A percentile compares a stretch with the other conserved stretches of the same genome.
Evolutionary conservation across 306 rosid genomes (phyloP).

Genomic region (Pterocarpus santalinus): DNA sequence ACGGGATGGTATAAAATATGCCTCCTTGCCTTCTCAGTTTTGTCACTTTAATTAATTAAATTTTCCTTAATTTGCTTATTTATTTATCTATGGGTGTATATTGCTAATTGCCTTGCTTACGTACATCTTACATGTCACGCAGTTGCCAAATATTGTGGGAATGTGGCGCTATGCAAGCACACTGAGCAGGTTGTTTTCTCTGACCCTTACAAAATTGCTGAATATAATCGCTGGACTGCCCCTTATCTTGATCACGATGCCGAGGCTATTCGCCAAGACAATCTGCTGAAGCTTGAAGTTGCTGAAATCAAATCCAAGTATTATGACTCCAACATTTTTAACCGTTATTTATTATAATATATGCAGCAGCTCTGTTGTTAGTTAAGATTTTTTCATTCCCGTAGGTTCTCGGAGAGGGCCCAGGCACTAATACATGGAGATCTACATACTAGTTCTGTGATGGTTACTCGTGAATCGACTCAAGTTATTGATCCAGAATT

Average conservation of each 20-base stretch:
- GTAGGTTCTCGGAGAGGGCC: constrained; percentile 75
- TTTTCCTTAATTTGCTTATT: too few species aligned
- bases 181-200: constrained; percentile 95
- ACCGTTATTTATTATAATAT: too few species aligned
- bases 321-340: not conserved
- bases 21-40: constrained; percentile 1
- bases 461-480: constrained; percentile 78
- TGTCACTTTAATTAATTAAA: too few species aligned
- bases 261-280: constrained; percentile 72
- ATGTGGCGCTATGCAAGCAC: constrained; percentile 85
- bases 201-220: constrained; percentile 86
- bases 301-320: constrained; percentile 78
- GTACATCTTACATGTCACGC: constrained; percentile 36
- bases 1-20: constrained; percentile 50
- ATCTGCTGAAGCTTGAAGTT: constrained; percentile 70
- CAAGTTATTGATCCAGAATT: constrained; percentile 89
- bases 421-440: constrained; percentile 86
- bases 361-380: too few species aligned
- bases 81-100: too few species aligned
- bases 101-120: too few species aligned
- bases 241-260: constrained; percentile 77
- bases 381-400: constrained; percentile 2
- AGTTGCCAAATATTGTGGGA: constrained; percentile 92
- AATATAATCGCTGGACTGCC: constrained; percentile 78
- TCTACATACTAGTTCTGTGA: constrained; percentile 81